phyloP scores from a whole-genome alignment of 1,284 basidiomycete species.

The Tilletia walkeri region DNA sequence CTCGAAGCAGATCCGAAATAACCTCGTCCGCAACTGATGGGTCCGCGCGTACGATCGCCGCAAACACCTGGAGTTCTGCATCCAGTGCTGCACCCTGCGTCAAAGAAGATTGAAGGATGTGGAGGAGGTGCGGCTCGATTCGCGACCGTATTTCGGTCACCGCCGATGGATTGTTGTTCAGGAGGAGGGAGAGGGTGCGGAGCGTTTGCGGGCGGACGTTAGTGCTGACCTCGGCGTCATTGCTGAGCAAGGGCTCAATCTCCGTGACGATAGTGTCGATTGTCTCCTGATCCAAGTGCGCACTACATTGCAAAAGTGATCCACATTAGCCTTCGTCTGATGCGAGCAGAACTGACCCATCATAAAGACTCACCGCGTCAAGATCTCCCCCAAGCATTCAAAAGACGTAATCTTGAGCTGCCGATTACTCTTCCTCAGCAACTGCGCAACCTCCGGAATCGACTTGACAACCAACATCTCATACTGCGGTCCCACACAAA shows the following conservation, averaged over 20 bases:
- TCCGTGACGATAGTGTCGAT: slow-evolving; percentile 36
- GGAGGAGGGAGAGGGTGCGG: slow-evolving; percentile 32
- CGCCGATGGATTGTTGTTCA: slow-evolving; percentile 28
- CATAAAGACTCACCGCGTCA: slow-evolving; percentile 63
- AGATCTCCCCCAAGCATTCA: slow-evolving; percentile 70
- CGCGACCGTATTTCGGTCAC: slow-evolving; percentile 27
- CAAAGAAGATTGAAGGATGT: slow-evolving; percentile 72
- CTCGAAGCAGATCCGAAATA: slow-evolving; percentile 22
- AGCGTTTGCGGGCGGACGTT: slow-evolving; percentile 40
- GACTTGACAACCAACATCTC: slow-evolving; percentile 16
- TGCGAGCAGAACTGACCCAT: too few species aligned
- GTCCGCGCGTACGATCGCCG: slow-evolving; percentile 75
- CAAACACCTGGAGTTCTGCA: slow-evolving; percentile 75
- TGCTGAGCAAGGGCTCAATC: slow-evolving; percentile 37
- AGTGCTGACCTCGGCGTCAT: slow-evolving; percentile 35
- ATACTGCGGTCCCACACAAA: slow-evolving; percentile 15
- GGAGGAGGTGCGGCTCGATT: slow-evolving; percentile 69
- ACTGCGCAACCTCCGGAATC: slow-evolving; percentile 69
- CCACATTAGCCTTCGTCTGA: too few species aligned
- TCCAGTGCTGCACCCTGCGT: slow-evolving; percentile 74
- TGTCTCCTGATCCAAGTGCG: slow-evolving; percentile 27
- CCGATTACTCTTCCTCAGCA: slow-evolving; percentile 77
- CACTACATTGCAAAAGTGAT: not conserved
- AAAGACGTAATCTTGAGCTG: slow-evolving; percentile 78
- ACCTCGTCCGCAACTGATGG: slow-evolving; percentile 41